Conservation (phyloP, 805 yeast genomes). For the Wickerhamiella domercqiae region DNA sequence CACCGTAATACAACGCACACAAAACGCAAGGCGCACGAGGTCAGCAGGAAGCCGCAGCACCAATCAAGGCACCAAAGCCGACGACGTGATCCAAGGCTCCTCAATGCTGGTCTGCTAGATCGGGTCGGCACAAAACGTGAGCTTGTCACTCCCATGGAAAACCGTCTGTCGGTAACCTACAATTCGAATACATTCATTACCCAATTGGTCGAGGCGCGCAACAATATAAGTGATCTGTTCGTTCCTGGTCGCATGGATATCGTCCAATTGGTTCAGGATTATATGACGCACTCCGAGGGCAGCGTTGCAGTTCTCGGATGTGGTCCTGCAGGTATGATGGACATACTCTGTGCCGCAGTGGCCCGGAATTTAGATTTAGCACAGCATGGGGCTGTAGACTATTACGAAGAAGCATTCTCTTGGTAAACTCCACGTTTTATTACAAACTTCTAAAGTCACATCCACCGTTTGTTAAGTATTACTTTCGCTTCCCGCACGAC, state of each 20-base stretch:
- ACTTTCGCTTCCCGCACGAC: too few relatives aligned
- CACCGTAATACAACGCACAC: too few relatives aligned
- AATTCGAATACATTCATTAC: slow-evolving; percentile 2
- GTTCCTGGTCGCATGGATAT: slow-evolving; percentile 27
- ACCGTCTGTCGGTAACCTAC: too few relatives aligned
- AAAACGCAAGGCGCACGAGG: too few relatives aligned
- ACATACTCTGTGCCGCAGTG: slow-evolving; percentile 14
- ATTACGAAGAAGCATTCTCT: slow-evolving; percentile 57
- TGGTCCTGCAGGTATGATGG: slow-evolving; percentile 20
- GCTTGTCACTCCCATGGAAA: too few relatives aligned
- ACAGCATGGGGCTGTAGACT: slow-evolving; percentile 38
- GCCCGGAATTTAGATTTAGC: slow-evolving; percentile 10
- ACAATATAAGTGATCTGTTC: slow-evolving; percentile 4
- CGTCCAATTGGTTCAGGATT: slow-evolving; percentile 28
- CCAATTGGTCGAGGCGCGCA: not conserved
- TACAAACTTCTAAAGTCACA: too few relatives aligned
- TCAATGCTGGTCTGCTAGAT: too few relatives aligned
- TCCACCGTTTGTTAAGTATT: too few relatives aligned
- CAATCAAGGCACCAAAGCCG: too few relatives aligned
- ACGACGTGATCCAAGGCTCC: too few relatives aligned
- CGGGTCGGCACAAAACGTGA: too few relatives aligned
- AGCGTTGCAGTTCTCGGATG: slow-evolving; percentile 27
- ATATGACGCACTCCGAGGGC: slow-evolving; percentile 33
- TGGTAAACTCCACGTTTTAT: slow-evolving; percentile 34
- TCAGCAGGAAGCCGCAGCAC: too few relatives aligned